Base-by-base conservation (phyloP, 352 stramenopile genomes). In the Stramenopiles sp. region DNA sequence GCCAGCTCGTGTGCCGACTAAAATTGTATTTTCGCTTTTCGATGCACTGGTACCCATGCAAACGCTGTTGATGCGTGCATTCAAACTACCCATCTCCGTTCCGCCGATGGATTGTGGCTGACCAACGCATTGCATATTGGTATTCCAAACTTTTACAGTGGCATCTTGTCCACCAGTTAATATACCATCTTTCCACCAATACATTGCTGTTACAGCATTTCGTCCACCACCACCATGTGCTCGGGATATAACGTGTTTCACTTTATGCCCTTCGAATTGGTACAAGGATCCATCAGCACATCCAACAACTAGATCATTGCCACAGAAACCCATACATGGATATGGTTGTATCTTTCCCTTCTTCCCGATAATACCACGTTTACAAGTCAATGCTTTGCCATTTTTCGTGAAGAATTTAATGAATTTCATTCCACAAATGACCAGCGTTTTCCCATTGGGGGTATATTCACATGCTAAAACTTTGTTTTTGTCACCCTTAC, bases 81-180 rank as follows among this genome's bases (percentile, higher is more conserved):
- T 4, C 13, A 53, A 53, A 53, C 38, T 4, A 53, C 38, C 38
- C 13, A 13, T 13, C 13, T 13, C 38, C 4, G 38, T 53, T 13
- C 4, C 4, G 4, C 38, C 38, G 13, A 53, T 53, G n/a, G n/a
- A n/a, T n/a, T n/a, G n/a, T n/a, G n/a, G n/a, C n/a, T n/a, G n/a
- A n/a, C n/a, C n/a, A n/a, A n/a, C n/a, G n/a, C n/a, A n/a, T n/a
- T n/a, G n/a, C 20, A 96, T 78, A 32, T 90, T 83, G 1, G 78
- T 27, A 80, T 92, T 90, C 90, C 91, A 96, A 27, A 94, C 78
- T 76, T 90, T 88, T 63, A 96, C 85, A 43, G 89, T 88, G 0
- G 87, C 88, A 69, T 96, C 91, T 79, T 94, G 94, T 27, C 89
- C 86, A 0, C 90, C 92, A 30, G 86, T 93, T 13, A 95, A 81